Conservation (phyloP, 2,329 filamentous ascomycete genomes). For the Aspergillus sp. region DNA sequence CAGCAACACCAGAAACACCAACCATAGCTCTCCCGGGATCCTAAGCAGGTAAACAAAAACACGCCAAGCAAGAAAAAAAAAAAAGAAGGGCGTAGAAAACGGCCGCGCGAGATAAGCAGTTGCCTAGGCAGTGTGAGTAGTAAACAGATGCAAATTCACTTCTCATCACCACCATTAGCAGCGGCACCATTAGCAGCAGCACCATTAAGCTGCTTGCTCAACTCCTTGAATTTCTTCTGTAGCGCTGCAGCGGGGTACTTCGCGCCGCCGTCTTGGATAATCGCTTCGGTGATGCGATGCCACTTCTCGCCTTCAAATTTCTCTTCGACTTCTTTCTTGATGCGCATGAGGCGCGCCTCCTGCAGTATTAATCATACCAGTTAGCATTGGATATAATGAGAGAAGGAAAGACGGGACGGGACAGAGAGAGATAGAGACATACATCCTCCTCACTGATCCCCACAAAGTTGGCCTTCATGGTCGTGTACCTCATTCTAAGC, state of each 20-base stretch:
- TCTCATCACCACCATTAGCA: background rate
- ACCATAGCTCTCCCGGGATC: background rate
- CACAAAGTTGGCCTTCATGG: constrained; percentile 41
- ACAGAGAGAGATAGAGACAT: constrained; percentile 12
- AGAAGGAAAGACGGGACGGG: background rate
- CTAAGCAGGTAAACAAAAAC: background rate
- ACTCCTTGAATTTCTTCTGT: constrained; percentile 43
- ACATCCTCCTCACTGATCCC: constrained; percentile 37
- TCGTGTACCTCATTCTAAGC: constrained; percentile 38
- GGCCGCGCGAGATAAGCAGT: background rate
- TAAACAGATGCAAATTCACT: background rate
- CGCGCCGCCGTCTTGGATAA: constrained; percentile 31
- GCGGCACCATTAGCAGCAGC: background rate
- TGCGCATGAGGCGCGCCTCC: constrained; percentile 31
- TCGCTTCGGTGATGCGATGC: constrained; percentile 33
- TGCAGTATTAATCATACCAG: constrained; percentile 8
- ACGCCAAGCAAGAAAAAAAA: background rate
- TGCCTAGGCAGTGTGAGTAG: background rate
- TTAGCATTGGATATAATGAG: background rate
- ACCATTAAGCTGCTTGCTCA: constrained; percentile 26
- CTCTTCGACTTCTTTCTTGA: constrained; percentile 41
- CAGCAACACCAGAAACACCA: background rate
- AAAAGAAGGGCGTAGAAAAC: background rate
- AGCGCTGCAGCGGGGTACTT: constrained; percentile 34
- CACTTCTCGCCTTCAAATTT: constrained; percentile 42